A percentile compares a stretch with the other conserved stretches of the same genome.
phyloP scores from a whole-genome alignment of 2,329 filamentous ascomycete genomes.

The Diaporthe citri region DNA sequence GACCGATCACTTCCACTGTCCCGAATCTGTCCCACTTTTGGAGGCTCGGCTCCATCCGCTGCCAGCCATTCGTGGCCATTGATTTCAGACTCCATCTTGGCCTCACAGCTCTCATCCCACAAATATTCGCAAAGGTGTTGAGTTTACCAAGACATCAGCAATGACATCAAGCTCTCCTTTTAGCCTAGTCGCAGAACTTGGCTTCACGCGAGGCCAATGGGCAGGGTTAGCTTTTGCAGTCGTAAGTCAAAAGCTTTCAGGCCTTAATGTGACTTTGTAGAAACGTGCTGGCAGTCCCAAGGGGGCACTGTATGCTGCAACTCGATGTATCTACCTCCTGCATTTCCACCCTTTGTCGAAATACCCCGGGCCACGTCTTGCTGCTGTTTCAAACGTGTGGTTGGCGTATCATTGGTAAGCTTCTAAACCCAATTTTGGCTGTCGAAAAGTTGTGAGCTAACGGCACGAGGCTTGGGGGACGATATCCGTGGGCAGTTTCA shows the following conservation, averaged over 20 bases:
- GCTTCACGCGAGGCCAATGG: neutral
- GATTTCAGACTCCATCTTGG: neutral
- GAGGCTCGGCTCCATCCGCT: too few relatives aligned
- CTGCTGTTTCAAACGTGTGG: conserved; percentile 22
- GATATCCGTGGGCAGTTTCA: conserved; percentile 22
- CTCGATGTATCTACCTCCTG: conserved; percentile 12
- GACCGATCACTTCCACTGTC: too few relatives aligned
- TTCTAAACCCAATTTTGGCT: too few relatives aligned
- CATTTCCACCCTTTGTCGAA: conserved; percentile 25
- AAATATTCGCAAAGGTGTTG: neutral
- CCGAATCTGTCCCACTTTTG: too few relatives aligned
- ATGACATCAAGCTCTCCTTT: neutral
- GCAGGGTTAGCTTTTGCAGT: neutral
- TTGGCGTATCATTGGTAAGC: conserved; percentile 29
- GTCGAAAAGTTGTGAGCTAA: neutral
- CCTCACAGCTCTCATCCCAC: neutral
- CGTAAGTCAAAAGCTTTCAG: neutral
- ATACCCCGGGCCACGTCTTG: conserved; percentile 7
- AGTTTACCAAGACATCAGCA: neutral
- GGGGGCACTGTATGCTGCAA: neutral
- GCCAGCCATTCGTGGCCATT: neutral
- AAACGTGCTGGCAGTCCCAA: neutral
- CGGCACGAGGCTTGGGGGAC: neutral
- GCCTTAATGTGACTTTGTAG: neutral
- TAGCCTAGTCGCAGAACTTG: neutral